Evolutionary conservation across 768 basidiomycete species (phyloP).

Genomic region (Albatrellus ellisii): DNA sequence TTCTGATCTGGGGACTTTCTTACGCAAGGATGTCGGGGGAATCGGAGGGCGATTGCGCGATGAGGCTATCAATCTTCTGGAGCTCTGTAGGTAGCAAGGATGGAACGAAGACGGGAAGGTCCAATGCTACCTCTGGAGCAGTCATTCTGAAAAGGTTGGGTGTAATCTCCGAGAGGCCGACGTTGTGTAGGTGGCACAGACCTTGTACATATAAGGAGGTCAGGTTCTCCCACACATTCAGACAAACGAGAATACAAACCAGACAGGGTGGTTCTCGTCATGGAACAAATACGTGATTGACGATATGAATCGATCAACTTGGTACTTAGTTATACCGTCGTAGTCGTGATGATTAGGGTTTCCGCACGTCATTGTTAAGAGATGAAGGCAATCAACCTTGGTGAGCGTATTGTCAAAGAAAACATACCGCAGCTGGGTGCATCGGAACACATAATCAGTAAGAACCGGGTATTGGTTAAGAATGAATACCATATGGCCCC

Average conservation of each 20-base stretch:
- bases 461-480: conserved; percentile 16
- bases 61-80: conserved; percentile 20
- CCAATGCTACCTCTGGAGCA: conserved; percentile 9
- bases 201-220: conserved; percentile 3
- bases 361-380: conserved; percentile 11
- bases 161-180: background rate
- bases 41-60: conserved; percentile 7
- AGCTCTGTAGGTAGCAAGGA: conserved; percentile 17
- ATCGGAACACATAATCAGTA: conserved; percentile 20
- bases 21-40: conserved; percentile 9
- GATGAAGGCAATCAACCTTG: background rate
- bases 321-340: conserved; percentile 20
- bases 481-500: conserved; percentile 22
- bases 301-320: conserved; percentile 22
- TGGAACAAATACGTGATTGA: conserved; percentile 19
- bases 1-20: conserved; percentile 14
- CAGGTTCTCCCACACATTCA: background rate
- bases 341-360: conserved; percentile 22
- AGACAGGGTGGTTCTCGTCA: conserved; percentile 11
- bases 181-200: conserved; percentile 20
- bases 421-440: conserved; percentile 16
- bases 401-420: background rate
- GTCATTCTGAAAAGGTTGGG: background rate
- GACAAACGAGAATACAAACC: conserved; percentile 3
- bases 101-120: conserved; percentile 17